Conservation (phyloP, 805 yeast species). For the Candida montana region DNA sequence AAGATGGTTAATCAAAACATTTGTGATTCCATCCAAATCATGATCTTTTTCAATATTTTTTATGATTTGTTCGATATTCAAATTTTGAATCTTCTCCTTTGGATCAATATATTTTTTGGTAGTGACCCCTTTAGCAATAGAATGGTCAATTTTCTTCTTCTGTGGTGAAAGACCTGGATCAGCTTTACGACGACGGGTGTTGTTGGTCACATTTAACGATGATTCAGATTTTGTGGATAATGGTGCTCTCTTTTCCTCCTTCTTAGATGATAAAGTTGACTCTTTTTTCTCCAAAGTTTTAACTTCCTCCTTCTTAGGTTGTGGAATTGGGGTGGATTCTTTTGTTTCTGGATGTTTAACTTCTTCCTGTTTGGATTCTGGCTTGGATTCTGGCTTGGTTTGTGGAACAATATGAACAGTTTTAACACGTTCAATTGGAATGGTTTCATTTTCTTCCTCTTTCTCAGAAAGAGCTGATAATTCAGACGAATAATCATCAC, state of each 20-base stretch:
- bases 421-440: slow-evolving; percentile 6
- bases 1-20: slow-evolving; percentile 72
- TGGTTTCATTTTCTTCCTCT: neutral
- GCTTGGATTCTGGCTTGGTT: too few relatives aligned
- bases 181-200: slow-evolving; percentile 25
- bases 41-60: slow-evolving; percentile 25
- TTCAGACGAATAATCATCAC: slow-evolving; percentile 6
- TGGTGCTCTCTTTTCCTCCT: slow-evolving; percentile 7
- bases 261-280: too few relatives aligned
- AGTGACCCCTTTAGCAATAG: neutral
- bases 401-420: neutral
- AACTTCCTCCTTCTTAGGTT: too few relatives aligned
- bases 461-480: slow-evolving; percentile 4
- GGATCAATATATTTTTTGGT: slow-evolving; percentile 8
- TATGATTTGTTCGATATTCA: slow-evolving; percentile 27
- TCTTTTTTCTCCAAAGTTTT: too few relatives aligned
- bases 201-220: slow-evolving; percentile 13
- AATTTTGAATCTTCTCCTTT: slow-evolving; percentile 25
- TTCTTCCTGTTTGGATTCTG: neutral
- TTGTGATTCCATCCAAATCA: slow-evolving; percentile 48
- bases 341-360: neutral
- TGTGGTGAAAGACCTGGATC: slow-evolving; percentile 28
- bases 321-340: neutral
- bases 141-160: slow-evolving; percentile 23
- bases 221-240: slow-evolving; percentile 13